These are phyloP conservation scores for Leccinum uliginosum DNA, from an alignment of 768 basidiomycete genomes.

Conservation along the genomic window DNA sequence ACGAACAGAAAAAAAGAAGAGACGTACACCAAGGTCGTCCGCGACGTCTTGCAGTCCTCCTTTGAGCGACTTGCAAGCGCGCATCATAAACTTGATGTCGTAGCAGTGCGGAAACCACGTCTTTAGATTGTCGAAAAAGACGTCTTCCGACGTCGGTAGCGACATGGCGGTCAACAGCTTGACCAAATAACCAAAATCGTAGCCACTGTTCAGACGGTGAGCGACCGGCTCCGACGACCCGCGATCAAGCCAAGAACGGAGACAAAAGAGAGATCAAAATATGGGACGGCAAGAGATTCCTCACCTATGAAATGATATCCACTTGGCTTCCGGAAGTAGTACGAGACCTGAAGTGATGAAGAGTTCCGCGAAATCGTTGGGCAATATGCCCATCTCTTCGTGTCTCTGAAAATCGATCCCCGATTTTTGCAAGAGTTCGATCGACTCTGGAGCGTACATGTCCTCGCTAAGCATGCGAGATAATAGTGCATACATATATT, in stretches of 20 bases:
- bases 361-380: conserved; percentile 94
- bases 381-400: conserved; percentile 86
- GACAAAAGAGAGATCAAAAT: background rate
- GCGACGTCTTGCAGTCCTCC: conserved; percentile 95
- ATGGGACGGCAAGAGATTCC: conserved; percentile 17
- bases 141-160: conserved; percentile 82
- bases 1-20: conserved; percentile 10
- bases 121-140: conserved; percentile 81
- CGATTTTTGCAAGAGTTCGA: conserved; percentile 90
- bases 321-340: conserved; percentile 80
- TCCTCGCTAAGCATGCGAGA: conserved; percentile 61
- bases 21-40: conserved; percentile 85
- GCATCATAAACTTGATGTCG: conserved; percentile 97
- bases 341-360: conserved; percentile 97
- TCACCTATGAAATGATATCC: conserved; percentile 98
- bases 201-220: conserved; percentile 58
- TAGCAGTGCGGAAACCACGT: conserved; percentile 97
- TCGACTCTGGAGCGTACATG: conserved; percentile 98
- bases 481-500: background rate
- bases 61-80: conserved; percentile 71
- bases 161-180: conserved; percentile 86
- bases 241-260: background rate
- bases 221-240: background rate
- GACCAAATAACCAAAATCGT: conserved; percentile 98
- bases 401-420: conserved; percentile 95